Conservation (phyloP, 164 flowering plant genomes). For the Litsea cubeba region DNA sequence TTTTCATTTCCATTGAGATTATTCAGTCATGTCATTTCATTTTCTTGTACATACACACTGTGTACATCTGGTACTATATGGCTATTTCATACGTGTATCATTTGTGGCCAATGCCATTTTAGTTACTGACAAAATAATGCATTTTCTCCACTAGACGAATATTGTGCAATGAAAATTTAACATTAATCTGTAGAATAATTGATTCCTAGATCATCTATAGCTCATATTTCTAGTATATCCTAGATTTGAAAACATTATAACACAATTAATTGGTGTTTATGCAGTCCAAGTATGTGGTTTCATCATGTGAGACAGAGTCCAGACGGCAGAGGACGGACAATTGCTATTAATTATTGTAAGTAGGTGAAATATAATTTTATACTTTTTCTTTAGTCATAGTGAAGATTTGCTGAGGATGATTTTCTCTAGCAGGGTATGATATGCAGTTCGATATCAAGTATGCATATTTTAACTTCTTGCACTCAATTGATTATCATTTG, state of each 20-base stretch:
- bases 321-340: constrained; percentile 59
- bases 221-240: not conserved
- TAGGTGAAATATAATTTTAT: not conserved
- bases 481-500: constrained; percentile 34
- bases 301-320: constrained; percentile 89
- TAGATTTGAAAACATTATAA: too few species aligned
- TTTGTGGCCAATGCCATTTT: too few species aligned
- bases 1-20: too few species aligned
- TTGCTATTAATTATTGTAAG: constrained; percentile 91
- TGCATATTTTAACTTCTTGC: constrained; percentile 90
- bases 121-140: too few species aligned
- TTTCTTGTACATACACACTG: too few species aligned
- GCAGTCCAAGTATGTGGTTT: constrained; percentile 99
- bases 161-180: too few species aligned
- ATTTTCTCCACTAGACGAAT: too few species aligned
- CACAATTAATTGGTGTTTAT: constrained; percentile 14
- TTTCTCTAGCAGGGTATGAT: constrained; percentile 77
- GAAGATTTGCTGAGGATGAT: not conserved
- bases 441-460: constrained; percentile 95
- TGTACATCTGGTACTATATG: too few species aligned
- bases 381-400: not conserved
- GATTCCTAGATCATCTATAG: not conserved
- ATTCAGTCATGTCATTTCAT: too few species aligned
- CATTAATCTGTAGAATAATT: too few species aligned
- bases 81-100: too few species aligned